phyloP scores from a whole-genome alignment of 2,329 filamentous ascomycete species.

The Gyromitra esculenta region DNA sequence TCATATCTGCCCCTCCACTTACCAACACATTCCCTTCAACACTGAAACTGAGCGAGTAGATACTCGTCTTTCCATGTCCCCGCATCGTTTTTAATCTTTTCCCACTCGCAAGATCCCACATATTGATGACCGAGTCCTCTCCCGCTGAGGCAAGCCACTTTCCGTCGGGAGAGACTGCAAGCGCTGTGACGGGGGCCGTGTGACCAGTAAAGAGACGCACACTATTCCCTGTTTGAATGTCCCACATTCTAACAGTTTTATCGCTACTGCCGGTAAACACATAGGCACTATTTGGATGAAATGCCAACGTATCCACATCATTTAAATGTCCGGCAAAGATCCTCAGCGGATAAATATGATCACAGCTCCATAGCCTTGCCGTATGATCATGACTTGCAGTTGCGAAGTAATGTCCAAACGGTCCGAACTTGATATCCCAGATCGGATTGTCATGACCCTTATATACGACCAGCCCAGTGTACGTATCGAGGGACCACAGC shows the following conservation, averaged over 20 bases:
- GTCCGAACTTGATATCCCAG: slow-evolving; percentile 88
- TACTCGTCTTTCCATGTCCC: slow-evolving; percentile 90
- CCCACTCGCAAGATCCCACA: slow-evolving; percentile 93
- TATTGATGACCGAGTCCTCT: slow-evolving; percentile 84
- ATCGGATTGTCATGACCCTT: slow-evolving; percentile 91
- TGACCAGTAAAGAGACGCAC: slow-evolving; percentile 94
- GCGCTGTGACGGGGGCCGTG: slow-evolving; percentile 81
- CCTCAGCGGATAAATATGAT: slow-evolving; percentile 87
- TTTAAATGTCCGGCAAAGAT: slow-evolving; percentile 93
- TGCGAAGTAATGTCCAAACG: slow-evolving; percentile 93
- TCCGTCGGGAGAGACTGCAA: slow-evolving; percentile 87
- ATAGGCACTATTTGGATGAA: slow-evolving; percentile 94
- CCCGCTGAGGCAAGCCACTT: slow-evolving; percentile 92
- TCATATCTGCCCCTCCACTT: slow-evolving; percentile 89
- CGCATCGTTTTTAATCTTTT: slow-evolving; percentile 89
- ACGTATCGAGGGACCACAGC: slow-evolving; percentile 91
- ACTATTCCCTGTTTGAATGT: slow-evolving; percentile 83
- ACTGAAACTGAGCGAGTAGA: slow-evolving; percentile 92
- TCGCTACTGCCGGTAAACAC: slow-evolving; percentile 93
- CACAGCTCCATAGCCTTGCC: slow-evolving; percentile 88
- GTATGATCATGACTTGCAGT: slow-evolving; percentile 89
- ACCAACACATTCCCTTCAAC: slow-evolving; percentile 90
- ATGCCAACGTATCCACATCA: slow-evolving; percentile 87
- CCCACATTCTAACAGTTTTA: slow-evolving; percentile 97
- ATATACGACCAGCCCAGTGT: slow-evolving; percentile 92